A percentile compares a stretch with the other conserved stretches of the same genome.
These are phyloP conservation scores for Fusarium setosum DNA, from an alignment of 2,329 filamentous ascomycete genomes.

Conservation along the genomic window DNA sequence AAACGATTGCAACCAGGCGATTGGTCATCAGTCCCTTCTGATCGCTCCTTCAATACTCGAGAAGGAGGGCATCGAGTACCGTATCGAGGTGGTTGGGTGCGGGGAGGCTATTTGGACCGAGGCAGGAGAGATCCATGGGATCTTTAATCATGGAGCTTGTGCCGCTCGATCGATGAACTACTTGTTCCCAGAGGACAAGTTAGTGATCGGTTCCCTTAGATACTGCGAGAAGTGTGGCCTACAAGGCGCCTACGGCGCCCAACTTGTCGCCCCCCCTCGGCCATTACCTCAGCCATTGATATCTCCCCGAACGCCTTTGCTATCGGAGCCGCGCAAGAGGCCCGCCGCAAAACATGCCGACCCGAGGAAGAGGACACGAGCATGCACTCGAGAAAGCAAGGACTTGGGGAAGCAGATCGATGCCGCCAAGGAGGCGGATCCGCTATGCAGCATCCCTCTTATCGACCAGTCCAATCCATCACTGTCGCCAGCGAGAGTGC, in stretches of 20 bases:
- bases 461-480: neutral
- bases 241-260: neutral
- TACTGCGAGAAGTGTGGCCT: too few species aligned
- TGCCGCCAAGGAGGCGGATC: neutral
- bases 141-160: slow-evolving; percentile 1
- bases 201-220: too few species aligned
- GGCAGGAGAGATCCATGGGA: neutral
- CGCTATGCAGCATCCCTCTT: neutral
- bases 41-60: slow-evolving; percentile 2
- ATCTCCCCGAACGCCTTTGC: neutral
- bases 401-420: neutral
- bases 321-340: neutral
- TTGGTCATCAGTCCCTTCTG: neutral
- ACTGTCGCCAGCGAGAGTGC: neutral
- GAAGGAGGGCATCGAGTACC: slow-evolving; percentile 4
- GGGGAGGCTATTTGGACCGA: neutral
- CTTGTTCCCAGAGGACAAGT: neutral
- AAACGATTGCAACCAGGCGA: neutral
- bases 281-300: too few species aligned
- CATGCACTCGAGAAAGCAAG: neutral
- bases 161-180: slow-evolving; percentile 9
- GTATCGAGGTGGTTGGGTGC: neutral
- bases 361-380: neutral
- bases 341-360: neutral
- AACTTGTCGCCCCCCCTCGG: neutral